Percentiles rank a stretch among this genome's conserved stretches.
phyloP scores from a whole-genome alignment of 2,329 filamentous ascomycete genomes.

The Cercospora nicotianae region DNA sequence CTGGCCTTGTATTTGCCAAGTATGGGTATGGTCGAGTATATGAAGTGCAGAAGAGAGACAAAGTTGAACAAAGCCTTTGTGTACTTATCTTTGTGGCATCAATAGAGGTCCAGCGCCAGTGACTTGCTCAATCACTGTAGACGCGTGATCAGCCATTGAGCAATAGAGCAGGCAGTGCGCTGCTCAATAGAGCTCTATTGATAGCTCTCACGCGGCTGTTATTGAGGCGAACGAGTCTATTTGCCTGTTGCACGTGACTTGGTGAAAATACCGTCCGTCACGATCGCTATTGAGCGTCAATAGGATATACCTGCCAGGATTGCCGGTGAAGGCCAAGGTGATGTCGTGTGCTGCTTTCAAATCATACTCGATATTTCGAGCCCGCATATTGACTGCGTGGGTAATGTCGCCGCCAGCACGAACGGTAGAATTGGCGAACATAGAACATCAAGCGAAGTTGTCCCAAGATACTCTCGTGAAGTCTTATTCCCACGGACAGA shows the following conservation, averaged over 20 bases:
- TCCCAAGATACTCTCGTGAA: not conserved
- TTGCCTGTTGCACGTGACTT: not conserved
- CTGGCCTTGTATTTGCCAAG: not conserved
- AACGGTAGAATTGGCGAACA: not conserved
- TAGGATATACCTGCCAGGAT: not conserved
- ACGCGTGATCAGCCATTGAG: not conserved
- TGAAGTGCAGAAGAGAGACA: not conserved
- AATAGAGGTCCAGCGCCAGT: not conserved
- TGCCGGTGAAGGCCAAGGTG: not conserved
- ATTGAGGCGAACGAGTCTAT: not conserved
- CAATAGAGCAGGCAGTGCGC: not conserved
- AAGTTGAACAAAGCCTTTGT: not conserved
- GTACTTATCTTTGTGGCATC: not conserved
- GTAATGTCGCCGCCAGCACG: not conserved
- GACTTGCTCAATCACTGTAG: not conserved
- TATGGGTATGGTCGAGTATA: not conserved
- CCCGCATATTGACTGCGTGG: not conserved
- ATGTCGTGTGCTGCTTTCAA: not conserved
- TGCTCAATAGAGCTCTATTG: conserved; percentile 9
- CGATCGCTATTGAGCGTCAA: not conserved
- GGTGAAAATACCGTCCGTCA: not conserved
- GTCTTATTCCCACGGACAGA: not conserved
- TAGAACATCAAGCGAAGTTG: not conserved
- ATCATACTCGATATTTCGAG: not conserved
- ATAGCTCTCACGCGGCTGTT: not conserved